phyloP scores from a whole-genome alignment of 192 early-diverging fungal species.

The Geranomyces variabilis region DNA sequence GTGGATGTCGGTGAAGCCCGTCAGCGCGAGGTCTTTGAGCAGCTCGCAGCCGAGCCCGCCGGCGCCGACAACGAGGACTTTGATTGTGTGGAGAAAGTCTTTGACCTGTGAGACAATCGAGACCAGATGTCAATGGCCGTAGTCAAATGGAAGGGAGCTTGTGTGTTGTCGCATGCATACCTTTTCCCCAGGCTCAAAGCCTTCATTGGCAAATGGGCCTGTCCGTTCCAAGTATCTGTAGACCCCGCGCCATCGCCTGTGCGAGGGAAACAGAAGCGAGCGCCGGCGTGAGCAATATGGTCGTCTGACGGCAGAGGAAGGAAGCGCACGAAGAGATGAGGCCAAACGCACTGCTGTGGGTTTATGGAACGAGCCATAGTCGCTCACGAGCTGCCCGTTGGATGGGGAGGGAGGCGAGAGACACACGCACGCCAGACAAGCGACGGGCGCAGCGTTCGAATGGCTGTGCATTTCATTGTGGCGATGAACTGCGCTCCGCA shows the following conservation, averaged over 20 bases:
- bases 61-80: slow-evolving; percentile 59
- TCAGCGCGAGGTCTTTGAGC: slow-evolving; percentile 90
- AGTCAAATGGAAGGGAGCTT: not conserved
- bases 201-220: slow-evolving; percentile 52
- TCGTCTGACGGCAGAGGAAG: no score
- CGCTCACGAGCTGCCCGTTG: no score
- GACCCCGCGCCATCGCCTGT: slow-evolving; percentile 50
- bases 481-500: no score
- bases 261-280: no score
- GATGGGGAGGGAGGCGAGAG: no score
- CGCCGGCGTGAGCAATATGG: no score
- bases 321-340: no score
- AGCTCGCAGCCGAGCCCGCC: slow-evolving; percentile 99
- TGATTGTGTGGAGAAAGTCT: slow-evolving; percentile 48
- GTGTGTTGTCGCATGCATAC: slow-evolving; percentile 22
- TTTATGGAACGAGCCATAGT: no score
- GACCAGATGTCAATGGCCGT: not conserved
- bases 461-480: no score
- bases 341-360: no score
- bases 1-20: slow-evolving; percentile 85
- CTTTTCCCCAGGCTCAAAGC: slow-evolving; percentile 53
- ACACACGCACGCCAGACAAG: no score
- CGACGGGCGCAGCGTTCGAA: no score
- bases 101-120: slow-evolving; percentile 34
- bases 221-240: slow-evolving; percentile 53